Evolutionary conservation across 2,329 filamentous ascomycete genomes (phyloP).

Genomic region (Penicillium sclerotigenum): DNA sequence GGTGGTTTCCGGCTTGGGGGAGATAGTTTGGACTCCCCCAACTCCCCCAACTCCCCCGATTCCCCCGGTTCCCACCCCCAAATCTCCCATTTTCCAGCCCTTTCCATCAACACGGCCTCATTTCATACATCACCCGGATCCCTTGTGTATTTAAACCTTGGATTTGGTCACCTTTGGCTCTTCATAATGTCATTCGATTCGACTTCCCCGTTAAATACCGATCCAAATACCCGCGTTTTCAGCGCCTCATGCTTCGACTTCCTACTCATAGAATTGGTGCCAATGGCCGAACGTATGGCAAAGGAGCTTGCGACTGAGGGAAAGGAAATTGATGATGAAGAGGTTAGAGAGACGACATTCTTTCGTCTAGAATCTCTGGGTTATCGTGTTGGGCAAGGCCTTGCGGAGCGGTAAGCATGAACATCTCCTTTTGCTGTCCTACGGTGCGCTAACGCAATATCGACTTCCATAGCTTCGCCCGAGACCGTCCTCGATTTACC

Average conservation of each 20-base stretch:
- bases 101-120: not conserved
- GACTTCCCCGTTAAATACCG: conserved; percentile 65
- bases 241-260: conserved; percentile 87
- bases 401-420: conserved; percentile 72
- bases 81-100: not conserved
- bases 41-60: not conserved
- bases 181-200: conserved; percentile 69
- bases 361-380: conserved; percentile 79
- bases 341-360: conserved; percentile 79
- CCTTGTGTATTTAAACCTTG: not conserved
- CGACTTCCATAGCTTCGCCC: conserved; percentile 34
- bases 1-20: not conserved
- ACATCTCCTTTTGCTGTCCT: not conserved
- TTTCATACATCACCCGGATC: not conserved
- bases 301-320: conserved; percentile 56
- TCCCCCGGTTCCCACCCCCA: too few species aligned
- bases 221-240: conserved; percentile 73
- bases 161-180: not conserved
- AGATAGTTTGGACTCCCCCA: not conserved
- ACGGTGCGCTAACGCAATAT: not conserved
- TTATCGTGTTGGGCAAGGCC: conserved; percentile 86
- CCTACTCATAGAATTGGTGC: conserved; percentile 92
- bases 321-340: conserved; percentile 54
- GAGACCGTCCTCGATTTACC: conserved; percentile 78
- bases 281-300: conserved; percentile 83